Percentiles rank a stretch among this genome's conserved stretches.
phyloP scores from a whole-genome alignment of 2,329 filamentous ascomycete species.

The Claviceps sp. region DNA sequence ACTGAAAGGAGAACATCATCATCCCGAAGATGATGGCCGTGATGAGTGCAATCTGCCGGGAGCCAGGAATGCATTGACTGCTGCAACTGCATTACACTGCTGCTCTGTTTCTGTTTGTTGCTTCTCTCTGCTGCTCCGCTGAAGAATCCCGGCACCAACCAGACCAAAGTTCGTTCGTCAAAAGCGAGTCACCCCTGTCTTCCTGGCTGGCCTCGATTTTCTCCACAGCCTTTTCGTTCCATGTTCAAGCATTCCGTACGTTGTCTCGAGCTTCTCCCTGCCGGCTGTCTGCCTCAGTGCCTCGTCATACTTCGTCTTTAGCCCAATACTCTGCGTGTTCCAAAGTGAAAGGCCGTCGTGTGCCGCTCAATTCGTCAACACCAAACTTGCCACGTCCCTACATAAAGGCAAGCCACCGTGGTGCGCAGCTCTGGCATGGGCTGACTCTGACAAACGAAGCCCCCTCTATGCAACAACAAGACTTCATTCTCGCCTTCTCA shows the following conservation, averaged over 20 bases:
- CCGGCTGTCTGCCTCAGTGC: background rate
- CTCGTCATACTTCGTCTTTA: background rate
- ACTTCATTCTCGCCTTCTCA: conserved; percentile 8
- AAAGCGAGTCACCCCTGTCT: background rate
- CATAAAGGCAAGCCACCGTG: background rate
- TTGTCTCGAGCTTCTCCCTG: background rate
- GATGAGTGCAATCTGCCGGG: background rate
- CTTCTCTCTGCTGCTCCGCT: no score
- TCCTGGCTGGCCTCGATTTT: background rate
- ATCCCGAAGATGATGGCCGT: background rate
- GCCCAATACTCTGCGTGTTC: background rate
- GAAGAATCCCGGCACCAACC: background rate
- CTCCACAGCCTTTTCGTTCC: conserved; percentile 1
- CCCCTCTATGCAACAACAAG: conserved; percentile 15
- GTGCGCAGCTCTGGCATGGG: conserved; percentile 4
- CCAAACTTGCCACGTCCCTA: background rate
- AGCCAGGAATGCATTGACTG: background rate
- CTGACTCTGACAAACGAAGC: conserved; percentile 8
- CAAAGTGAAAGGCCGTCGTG: background rate
- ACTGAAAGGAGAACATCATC: background rate
- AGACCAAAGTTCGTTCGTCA: background rate
- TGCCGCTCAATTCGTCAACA: background rate
- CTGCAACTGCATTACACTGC: background rate
- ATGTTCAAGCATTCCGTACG: background rate
- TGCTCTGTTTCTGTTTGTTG: no score